A percentile compares a stretch with the other conserved stretches of the same genome.
phyloP scores from a whole-genome alignment of 2,329 filamentous ascomycete species.

The Diaporthe australafricana region DNA sequence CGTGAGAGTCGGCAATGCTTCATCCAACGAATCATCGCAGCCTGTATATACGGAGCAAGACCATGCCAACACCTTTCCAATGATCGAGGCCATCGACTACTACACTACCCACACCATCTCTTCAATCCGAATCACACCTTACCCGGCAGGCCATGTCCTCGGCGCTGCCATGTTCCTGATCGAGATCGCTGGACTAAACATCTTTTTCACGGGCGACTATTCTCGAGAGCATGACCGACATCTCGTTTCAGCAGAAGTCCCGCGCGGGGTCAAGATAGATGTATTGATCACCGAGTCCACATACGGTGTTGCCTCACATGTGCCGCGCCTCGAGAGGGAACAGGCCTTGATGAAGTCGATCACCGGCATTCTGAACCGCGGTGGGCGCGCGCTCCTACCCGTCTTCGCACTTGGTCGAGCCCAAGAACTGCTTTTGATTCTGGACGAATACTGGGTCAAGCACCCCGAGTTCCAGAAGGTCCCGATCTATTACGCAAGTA shows the following conservation, averaged over 20 bases:
- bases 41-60: constrained; percentile 95
- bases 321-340: constrained; percentile 90
- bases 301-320: constrained; percentile 94
- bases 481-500: constrained; percentile 97
- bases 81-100: constrained; percentile 98
- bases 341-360: constrained; percentile 96
- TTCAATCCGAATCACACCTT: constrained; percentile 95
- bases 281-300: constrained; percentile 98
- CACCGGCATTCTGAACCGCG: constrained; percentile 89
- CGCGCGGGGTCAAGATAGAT: constrained; percentile 89
- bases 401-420: constrained; percentile 95
- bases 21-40: constrained; percentile 73
- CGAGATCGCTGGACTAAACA: constrained; percentile 95
- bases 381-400: constrained; percentile 91
- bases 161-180: constrained; percentile 98
- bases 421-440: constrained; percentile 91
- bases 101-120: constrained; percentile 98
- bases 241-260: constrained; percentile 92
- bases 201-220: constrained; percentile 98
- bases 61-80: constrained; percentile 90
- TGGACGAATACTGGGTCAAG: constrained; percentile 96
- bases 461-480: constrained; percentile 89
- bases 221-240: constrained; percentile 95
- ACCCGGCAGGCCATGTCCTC: constrained; percentile 96
- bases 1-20: constrained; percentile 84